A percentile compares a stretch with the other conserved stretches of the same genome.
Conservation (phyloP, 768 basidiomycete species). For the Lentinus brumalis region DNA sequence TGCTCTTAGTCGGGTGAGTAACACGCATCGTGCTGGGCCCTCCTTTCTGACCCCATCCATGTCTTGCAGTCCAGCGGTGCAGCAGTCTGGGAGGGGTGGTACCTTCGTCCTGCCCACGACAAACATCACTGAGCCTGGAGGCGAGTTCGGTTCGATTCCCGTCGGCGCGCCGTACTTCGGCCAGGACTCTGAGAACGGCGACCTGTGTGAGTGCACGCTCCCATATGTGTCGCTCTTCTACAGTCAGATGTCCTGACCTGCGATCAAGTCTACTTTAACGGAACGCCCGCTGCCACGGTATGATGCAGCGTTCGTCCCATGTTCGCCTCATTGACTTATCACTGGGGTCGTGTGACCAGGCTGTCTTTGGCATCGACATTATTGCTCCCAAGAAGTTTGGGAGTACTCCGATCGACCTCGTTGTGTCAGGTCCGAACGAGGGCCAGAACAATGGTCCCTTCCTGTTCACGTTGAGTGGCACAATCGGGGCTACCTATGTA, state of each 20-base stretch:
- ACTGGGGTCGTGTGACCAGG: slow-evolving; percentile 10
- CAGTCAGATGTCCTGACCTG: neutral
- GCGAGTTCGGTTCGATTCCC: slow-evolving; percentile 32
- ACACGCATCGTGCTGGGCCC: no score
- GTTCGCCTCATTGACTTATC: neutral
- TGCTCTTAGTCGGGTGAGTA: slow-evolving; percentile 32
- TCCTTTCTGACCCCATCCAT: neutral
- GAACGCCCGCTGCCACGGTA: slow-evolving; percentile 34
- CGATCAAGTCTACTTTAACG: slow-evolving; percentile 33
- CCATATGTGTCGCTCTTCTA: neutral
- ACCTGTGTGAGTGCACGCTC: slow-evolving; percentile 26
- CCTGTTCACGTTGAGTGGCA: slow-evolving; percentile 33
- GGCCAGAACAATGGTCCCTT: slow-evolving; percentile 33
- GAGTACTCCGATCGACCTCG: slow-evolving; percentile 29
- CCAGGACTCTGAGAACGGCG: slow-evolving; percentile 26
- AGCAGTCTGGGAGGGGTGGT: slow-evolving; percentile 35
- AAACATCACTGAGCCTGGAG: slow-evolving; percentile 34
- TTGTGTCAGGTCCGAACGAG: slow-evolving; percentile 36
- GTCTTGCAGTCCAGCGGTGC: slow-evolving; percentile 30
- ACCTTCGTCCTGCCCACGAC: slow-evolving; percentile 32
- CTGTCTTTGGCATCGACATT: slow-evolving; percentile 33
- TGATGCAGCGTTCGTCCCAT: neutral
- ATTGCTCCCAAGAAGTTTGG: slow-evolving; percentile 30
- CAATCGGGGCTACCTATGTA: slow-evolving; percentile 33
- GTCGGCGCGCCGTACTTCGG: slow-evolving; percentile 36